Percentiles rank a stretch among this genome's conserved stretches.
Evolutionary conservation across 2,329 filamentous ascomycete genomes (phyloP).

Genomic region (Gaeumannomyces sp.): DNA sequence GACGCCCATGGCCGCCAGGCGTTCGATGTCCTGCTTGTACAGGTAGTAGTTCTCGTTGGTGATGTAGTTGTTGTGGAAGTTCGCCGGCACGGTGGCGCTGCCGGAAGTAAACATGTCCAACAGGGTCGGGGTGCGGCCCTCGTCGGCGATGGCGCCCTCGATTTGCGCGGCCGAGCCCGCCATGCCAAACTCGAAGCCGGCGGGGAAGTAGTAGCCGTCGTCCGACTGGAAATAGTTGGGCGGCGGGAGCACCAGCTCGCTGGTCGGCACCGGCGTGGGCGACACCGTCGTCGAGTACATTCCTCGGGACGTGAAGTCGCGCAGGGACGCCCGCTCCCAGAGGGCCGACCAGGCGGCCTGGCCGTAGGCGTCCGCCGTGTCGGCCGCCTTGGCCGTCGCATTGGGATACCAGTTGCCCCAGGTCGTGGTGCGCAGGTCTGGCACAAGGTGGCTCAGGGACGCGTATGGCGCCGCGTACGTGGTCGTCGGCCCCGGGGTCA

Average conservation of each 20-base stretch:
- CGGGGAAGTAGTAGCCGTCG: slow-evolving; percentile 43
- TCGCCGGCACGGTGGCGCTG: slow-evolving; percentile 8
- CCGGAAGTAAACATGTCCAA: slow-evolving; percentile 30
- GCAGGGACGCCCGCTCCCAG: slow-evolving; percentile 27
- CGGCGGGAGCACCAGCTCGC: slow-evolving; percentile 49
- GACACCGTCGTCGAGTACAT: slow-evolving; percentile 39
- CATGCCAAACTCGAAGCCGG: slow-evolving; percentile 42
- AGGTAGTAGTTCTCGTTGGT: slow-evolving; percentile 48
- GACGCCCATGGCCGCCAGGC: slow-evolving; percentile 44
- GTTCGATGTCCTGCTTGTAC: slow-evolving; percentile 50
- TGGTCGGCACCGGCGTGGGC: slow-evolving; percentile 47
- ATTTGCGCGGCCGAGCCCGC: slow-evolving; percentile 40
- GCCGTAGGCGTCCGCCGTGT: slow-evolving; percentile 28
- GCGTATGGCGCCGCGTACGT: slow-evolving; percentile 30
- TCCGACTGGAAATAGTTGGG: slow-evolving; percentile 41
- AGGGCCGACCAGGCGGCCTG: slow-evolving; percentile 31
- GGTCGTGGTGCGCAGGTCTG: slow-evolving; percentile 29
- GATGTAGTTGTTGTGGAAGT: slow-evolving; percentile 25
- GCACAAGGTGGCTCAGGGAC: slow-evolving; percentile 27
- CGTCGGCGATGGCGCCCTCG: slow-evolving; percentile 37
- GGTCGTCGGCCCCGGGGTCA: slow-evolving; percentile 23
- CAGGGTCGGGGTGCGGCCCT: slow-evolving; percentile 36
- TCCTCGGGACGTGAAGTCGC: slow-evolving; percentile 26
- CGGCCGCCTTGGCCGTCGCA: slow-evolving; percentile 26
- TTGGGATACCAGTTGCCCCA: slow-evolving; percentile 35